These are phyloP conservation scores for Elongisporangium prolatum DNA, from an alignment of 352 stramenopile species.

Conservation along the genomic window DNA sequence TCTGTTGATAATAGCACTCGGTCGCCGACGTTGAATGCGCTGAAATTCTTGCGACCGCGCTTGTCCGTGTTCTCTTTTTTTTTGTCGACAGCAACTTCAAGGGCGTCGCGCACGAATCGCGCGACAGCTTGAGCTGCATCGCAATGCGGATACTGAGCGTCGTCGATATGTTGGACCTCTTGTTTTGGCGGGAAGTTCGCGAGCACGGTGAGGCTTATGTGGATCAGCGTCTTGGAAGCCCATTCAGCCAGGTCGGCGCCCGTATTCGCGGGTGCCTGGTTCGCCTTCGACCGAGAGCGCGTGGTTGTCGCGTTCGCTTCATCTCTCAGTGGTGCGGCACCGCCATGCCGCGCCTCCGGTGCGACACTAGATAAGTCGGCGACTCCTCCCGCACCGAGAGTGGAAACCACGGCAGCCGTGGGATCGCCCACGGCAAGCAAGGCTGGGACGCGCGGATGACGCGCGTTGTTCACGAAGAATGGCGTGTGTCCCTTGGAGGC, in stretches of 20 bases:
- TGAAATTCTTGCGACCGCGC: constrained; percentile 6
- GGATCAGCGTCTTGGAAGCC: not conserved
- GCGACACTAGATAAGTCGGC: too few relatives aligned
- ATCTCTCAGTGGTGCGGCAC: too few relatives aligned
- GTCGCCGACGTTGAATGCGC: constrained; percentile 6
- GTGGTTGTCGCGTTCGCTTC: too few relatives aligned
- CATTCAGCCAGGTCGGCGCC: not conserved
- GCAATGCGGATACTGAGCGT: constrained; percentile 1
- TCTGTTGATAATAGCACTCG: constrained; percentile 11
- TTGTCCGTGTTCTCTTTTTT: constrained; percentile 10
- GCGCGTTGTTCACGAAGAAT: constrained; percentile 13
- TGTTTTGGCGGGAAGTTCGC: constrained; percentile 1
- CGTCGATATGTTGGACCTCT: not conserved
- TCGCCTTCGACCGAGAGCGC: too few relatives aligned
- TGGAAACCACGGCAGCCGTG: too few relatives aligned
- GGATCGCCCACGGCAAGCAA: too few relatives aligned
- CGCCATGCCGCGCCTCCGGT: too few relatives aligned
- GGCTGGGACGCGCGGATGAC: not conserved
- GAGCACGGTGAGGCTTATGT: not conserved
- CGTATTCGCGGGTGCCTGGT: not conserved
- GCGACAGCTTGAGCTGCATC: constrained; percentile 2
- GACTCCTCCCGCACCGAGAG: too few relatives aligned
- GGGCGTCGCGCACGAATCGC: constrained; percentile 2
- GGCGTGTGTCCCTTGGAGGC: constrained; percentile 13
- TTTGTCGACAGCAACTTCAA: constrained; percentile 4